These are phyloP conservation scores for Vitis cinerea DNA, from an alignment of 164 flowering plant species.

Conservation along the genomic window DNA sequence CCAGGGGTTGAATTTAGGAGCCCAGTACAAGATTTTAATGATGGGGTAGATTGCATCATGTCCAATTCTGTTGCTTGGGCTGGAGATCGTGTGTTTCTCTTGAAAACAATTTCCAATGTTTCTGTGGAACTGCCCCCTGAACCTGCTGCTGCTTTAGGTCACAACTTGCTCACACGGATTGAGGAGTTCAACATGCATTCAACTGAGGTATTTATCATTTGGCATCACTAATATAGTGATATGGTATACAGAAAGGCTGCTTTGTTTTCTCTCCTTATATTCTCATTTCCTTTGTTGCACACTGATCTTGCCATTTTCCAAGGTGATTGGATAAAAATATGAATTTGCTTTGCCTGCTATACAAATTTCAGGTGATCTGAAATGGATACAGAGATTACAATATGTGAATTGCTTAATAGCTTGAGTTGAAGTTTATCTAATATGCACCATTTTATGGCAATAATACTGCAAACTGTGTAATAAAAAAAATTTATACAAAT, in stretches of 20 bases:
- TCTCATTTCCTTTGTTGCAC: not conserved
- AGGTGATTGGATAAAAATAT: no score
- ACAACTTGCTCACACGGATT: conserved; percentile 68
- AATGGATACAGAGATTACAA: no score
- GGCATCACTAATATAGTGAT: not conserved
- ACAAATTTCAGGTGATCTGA: no score
- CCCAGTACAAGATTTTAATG: conserved; percentile 32
- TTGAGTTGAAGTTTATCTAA: no score
- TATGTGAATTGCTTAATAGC: no score
- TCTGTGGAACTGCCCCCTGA: conserved; percentile 81
- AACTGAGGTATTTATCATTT: conserved; percentile 65
- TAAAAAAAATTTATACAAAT: no score
- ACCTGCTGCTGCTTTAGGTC: conserved; percentile 89
- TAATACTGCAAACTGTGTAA: no score
- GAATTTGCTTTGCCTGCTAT: no score
- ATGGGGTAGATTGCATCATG: conserved; percentile 30
- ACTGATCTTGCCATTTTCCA: no score
- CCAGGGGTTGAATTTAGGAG: conserved; percentile 23
- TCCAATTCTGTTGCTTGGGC: conserved; percentile 73
- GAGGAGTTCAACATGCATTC: conserved; percentile 89
- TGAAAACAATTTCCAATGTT: conserved; percentile 91
- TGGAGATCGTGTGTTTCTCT: conserved; percentile 80
- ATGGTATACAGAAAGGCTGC: not conserved
- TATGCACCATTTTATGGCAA: no score
- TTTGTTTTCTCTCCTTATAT: not conserved